A percentile compares a stretch with the other conserved stretches of the same genome.
Evolutionary conservation across 2,329 filamentous ascomycete species (phyloP).

Genomic region (Fusarium burgessii): DNA sequence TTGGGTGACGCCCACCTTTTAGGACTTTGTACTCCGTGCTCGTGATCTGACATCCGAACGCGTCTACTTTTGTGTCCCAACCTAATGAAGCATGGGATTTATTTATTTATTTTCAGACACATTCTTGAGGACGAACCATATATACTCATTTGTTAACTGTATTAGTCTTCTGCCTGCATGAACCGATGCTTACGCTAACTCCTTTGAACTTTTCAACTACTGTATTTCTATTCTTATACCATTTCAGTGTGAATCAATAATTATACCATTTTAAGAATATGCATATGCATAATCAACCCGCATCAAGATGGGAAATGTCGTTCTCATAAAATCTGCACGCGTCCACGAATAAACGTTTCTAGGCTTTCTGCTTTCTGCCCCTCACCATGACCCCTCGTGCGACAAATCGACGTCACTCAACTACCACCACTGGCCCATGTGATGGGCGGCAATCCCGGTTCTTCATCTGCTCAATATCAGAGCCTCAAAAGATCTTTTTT

Average conservation of each 20-base stretch:
- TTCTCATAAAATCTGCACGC: constrained; percentile 6
- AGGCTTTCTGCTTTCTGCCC: constrained; percentile 15
- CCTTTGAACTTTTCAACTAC: too few relatives aligned
- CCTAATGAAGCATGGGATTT: background rate
- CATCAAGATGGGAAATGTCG: constrained; percentile 2
- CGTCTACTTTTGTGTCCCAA: constrained; percentile 13
- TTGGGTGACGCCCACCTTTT: constrained; percentile 13
- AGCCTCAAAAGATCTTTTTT: constrained; percentile 15
- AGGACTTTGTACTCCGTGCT: constrained; percentile 37
- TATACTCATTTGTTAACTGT: background rate
- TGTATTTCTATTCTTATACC: background rate
- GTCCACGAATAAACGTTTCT: constrained; percentile 3
- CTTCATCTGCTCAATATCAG: constrained; percentile 6
- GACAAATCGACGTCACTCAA: constrained; percentile 35
- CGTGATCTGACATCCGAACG: constrained; percentile 34
- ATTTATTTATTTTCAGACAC: background rate
- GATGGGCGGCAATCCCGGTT: constrained; percentile 41
- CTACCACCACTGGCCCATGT: constrained; percentile 30
- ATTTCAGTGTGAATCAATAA: background rate
- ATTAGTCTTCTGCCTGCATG: background rate
- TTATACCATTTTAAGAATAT: constrained; percentile 1
- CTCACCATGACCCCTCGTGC: constrained; percentile 23
- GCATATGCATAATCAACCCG: constrained; percentile 2
- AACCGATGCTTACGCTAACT: background rate
- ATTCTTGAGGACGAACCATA: background rate